phyloP scores from a whole-genome alignment of 2,329 filamentous ascomycete genomes.

The Moelleriella libera region DNA sequence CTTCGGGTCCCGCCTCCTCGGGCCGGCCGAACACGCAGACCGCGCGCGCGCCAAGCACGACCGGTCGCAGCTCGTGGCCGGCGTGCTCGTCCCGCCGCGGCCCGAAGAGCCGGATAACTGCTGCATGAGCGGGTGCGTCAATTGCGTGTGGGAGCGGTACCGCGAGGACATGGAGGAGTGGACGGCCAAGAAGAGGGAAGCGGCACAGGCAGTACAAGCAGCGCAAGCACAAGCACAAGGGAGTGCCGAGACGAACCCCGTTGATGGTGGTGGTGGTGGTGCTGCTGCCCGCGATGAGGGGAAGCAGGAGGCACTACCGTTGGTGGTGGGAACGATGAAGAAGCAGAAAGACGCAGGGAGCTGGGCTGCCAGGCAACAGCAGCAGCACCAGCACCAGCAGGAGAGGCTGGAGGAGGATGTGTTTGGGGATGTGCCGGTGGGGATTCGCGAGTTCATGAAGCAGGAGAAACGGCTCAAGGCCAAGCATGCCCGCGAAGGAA shows the following conservation, averaged over 20 bases:
- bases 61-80: conserved; percentile 54
- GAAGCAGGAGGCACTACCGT: too few species aligned
- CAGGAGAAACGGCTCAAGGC: conserved; percentile 82
- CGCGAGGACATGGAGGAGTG: conserved; percentile 88
- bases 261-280: too few species aligned
- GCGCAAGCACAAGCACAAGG: conserved; percentile 45
- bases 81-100: conserved; percentile 67
- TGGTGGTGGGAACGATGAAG: conserved; percentile 39
- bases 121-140: conserved; percentile 97
- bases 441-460: conserved; percentile 94
- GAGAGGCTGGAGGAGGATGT: conserved; percentile 41
- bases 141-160: conserved; percentile 91
- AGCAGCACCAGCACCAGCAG: conserved; percentile 48
- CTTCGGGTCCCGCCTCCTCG: conserved; percentile 68
- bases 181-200: conserved; percentile 51
- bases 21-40: conserved; percentile 54
- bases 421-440: conserved; percentile 73
- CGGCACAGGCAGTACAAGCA: conserved; percentile 34
- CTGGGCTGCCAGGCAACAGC: conserved; percentile 34
- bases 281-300: conserved; percentile 19
- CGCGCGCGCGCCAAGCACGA: conserved; percentile 42
- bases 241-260: too few species aligned
- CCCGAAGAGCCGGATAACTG: conserved; percentile 93
- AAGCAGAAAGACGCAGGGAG: background rate
- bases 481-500: conserved; percentile 49